phyloP scores from a whole-genome alignment of 257 asterid species.

The Jaltomata sinuosa region DNA sequence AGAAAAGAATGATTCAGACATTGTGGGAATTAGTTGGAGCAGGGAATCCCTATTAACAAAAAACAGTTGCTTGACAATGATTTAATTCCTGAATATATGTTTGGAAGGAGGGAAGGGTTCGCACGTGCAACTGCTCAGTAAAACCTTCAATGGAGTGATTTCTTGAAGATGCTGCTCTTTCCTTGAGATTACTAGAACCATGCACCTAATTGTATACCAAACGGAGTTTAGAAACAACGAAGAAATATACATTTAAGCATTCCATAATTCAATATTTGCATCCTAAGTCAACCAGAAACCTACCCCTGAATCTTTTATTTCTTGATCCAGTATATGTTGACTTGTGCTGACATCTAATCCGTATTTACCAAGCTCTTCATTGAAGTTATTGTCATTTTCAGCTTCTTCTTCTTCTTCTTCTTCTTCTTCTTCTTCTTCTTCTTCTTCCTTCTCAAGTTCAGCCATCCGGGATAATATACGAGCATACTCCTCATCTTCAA shows the following conservation, averaged over 20 bases:
- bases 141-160: background rate
- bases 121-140: background rate
- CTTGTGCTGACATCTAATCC: slow-evolving; percentile 8
- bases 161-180: background rate
- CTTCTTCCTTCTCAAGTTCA: slow-evolving; percentile 74
- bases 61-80: background rate
- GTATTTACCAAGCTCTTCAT: slow-evolving; percentile 22
- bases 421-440: slow-evolving; percentile 66
- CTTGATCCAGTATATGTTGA: slow-evolving; percentile 14
- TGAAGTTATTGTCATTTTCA: slow-evolving; percentile 18
- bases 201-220: background rate
- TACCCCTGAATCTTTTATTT: slow-evolving; percentile 29
- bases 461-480: slow-evolving; percentile 45
- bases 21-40: background rate
- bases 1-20: background rate
- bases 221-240: background rate
- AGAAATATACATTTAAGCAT: background rate
- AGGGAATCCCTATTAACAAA: background rate
- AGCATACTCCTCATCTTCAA: slow-evolving; percentile 51
- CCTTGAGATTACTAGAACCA: background rate
- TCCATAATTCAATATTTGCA: background rate
- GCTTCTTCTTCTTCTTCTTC: slow-evolving; percentile 72
- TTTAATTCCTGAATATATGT: background rate
- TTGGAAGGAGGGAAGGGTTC: background rate
- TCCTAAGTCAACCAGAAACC: background rate